Evolutionary conservation across 2,329 filamentous ascomycete species (phyloP).

Genomic region (Didymella keratinophila): DNA sequence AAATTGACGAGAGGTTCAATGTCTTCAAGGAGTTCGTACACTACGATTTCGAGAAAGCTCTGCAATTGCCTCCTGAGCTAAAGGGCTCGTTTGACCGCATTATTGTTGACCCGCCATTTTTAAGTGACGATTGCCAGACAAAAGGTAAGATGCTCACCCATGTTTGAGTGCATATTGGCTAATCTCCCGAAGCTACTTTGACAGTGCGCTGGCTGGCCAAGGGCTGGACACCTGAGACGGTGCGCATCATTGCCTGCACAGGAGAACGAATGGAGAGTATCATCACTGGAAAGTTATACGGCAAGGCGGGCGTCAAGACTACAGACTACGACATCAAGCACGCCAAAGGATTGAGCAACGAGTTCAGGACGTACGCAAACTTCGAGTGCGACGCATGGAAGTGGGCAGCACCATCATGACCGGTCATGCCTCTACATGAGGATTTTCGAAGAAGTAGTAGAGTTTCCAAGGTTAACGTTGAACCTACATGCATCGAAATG

Average conservation of each 20-base stretch:
- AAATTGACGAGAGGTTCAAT: conserved; percentile 76
- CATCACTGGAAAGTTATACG: conserved; percentile 70
- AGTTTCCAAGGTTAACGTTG: too few relatives aligned
- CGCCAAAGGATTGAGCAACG: conserved; percentile 77
- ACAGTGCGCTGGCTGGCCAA: conserved; percentile 77
- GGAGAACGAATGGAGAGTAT: conserved; percentile 77
- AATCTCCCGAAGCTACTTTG: conserved; percentile 66
- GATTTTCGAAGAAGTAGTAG: too few relatives aligned
- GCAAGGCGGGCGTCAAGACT: conserved; percentile 66
- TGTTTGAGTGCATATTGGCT: conserved; percentile 1
- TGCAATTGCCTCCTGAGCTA: conserved; percentile 68
- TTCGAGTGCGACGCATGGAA: conserved; percentile 67
- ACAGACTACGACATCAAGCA: conserved; percentile 76
- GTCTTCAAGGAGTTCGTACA: conserved; percentile 77
- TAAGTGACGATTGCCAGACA: conserved; percentile 81
- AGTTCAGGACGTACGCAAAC: conserved; percentile 82
- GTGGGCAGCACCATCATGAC: conserved; percentile 33
- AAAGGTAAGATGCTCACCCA: conserved; percentile 64
- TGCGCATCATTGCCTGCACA: conserved; percentile 71
- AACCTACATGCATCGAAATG: neutral
- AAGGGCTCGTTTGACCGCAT: conserved; percentile 73
- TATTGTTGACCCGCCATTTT: conserved; percentile 80
- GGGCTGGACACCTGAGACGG: conserved; percentile 48
- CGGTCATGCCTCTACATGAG: too few relatives aligned
- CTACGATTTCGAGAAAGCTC: conserved; percentile 76